Base-by-base conservation (phyloP, 257 asterid genomes). In the Catharanthus roseus region DNA sequence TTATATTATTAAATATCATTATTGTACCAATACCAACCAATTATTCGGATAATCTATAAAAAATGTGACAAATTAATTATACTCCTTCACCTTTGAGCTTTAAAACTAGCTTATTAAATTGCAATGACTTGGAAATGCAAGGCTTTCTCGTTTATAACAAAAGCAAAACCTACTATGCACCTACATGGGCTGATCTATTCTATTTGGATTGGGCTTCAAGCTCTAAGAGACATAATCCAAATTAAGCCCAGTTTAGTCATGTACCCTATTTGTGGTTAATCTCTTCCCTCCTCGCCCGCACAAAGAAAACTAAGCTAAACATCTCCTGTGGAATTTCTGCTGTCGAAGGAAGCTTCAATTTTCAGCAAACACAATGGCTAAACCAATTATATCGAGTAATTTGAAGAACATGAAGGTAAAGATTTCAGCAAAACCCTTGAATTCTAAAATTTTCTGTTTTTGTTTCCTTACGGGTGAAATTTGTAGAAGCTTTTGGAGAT, bases 351-450 rank as follows among this genome's bases (percentile, higher is more conserved):
- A 51, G 53, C 28, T 72, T 71, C 75, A 33, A 44, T n/a, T 42
- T 42, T 54, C 41, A 41, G 45, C 61, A 67, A 53, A n/a, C 70
- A 45, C 79, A 65, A 93, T 93, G 98, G 93, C 97, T 65, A 93
- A 90, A 80, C 88, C 92, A 70, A 96, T 89, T 85, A 77, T 93
- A 3, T 93, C 97, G 66, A 82, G 83, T 77, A 93, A 97, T 68
- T 77, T 93, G 75, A 90, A 83, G 86, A 93, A 85, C 88, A 83
- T 90, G 83, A 93, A 93, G 97, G 96, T 90, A 76, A 74, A 57
- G n/a, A 16, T 24, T 1, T 31, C 6, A 5, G 41, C 15, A 58
- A 49, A 1, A 10, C 58, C 65, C 5, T 26, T 47, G n/a, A n/a
- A 29, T 41, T 5, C 69, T 57, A 4, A 42, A 65, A 53, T 58